Evolutionary conservation across 176 grass and related monocot genomes (phyloP), one percentile per base, ranked within the genome.

Genomic region (Eragrostis curvula): DNA sequence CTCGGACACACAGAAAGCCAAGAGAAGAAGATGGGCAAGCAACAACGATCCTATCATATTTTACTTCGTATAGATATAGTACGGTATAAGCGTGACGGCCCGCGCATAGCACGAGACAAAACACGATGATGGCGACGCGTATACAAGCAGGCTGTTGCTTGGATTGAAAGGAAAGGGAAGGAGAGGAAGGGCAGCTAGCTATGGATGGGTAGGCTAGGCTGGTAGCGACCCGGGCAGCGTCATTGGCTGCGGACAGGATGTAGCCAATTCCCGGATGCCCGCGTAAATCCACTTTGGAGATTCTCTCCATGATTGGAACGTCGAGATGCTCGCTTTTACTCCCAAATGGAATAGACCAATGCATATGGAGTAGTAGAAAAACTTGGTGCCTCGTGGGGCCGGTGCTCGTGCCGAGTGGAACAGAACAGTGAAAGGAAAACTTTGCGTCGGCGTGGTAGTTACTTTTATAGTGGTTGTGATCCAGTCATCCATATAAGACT

Each of bases 251-350:
- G 62, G 49, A 36, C 61, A 84, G 62, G 67, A 68, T 46, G 82
- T 84, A 68, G 62, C 72, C 63, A 84, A 62, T 62, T 85, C 83
- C 74, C 9, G 83, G 74, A 62, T 85, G 66, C 83, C 55, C 66
- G 44, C 75, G 29, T 79, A 79, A 79, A 79, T 85, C 83, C 74
- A 79, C 83, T 71, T 79, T 85, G 55, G 83, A 79, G 55, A 85
- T 85, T 79, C 75, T 71, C 74, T 79, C 13, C 66, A 71, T 85
- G 55, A 85, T 85, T 85, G 83, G 55, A 63, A 79, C 67, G 53
- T 76, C 72, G 23, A 84, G 49, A 17, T 71, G 27, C 71, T 53
- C 39, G 20, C 51, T 44, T 58, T 70, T 70, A 56, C n/a, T 39
- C 76, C 8, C 45, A 28, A 29, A 29, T 27, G 59, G 3, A 70